phyloP scores from a whole-genome alignment of 2,329 filamentous ascomycete genomes.

The Chaetomium olivaceum region DNA sequence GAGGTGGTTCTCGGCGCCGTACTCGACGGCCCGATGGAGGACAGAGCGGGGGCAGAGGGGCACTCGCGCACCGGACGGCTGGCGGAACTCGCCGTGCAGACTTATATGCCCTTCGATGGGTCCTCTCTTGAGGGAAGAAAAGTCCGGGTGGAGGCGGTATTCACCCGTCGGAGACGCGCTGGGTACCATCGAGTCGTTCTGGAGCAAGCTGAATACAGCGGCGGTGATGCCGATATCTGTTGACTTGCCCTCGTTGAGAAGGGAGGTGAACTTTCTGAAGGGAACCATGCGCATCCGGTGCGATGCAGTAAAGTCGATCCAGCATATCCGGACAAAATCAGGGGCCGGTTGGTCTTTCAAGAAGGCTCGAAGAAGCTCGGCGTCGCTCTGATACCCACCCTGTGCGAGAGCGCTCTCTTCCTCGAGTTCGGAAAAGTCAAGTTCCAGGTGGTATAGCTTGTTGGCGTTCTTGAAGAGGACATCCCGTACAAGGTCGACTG shows the following conservation, averaged over 20 bases:
- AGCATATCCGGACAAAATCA: conserved; percentile 73
- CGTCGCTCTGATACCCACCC: conserved; percentile 36
- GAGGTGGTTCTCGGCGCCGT: conserved; percentile 54
- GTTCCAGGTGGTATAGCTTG: conserved; percentile 65
- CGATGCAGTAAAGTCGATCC: conserved; percentile 75
- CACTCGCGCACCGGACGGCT: conserved; percentile 53
- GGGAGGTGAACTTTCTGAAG: conserved; percentile 54
- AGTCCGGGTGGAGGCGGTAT: conserved; percentile 66
- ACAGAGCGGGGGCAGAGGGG: conserved; percentile 65
- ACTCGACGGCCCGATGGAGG: conserved; percentile 56
- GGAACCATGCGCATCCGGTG: conserved; percentile 68
- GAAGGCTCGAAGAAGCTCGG: conserved; percentile 44
- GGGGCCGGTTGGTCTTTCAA: conserved; percentile 51
- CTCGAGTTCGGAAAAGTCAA: conserved; percentile 43
- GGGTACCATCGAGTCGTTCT: conserved; percentile 61
- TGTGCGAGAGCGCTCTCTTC: conserved; percentile 29
- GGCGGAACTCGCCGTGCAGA: conserved; percentile 66
- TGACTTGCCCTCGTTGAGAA: conserved; percentile 48
- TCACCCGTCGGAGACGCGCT: conserved; percentile 61
- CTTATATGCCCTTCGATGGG: conserved; percentile 63
- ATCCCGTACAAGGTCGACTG: conserved; percentile 63
- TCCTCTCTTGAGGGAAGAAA: conserved; percentile 60
- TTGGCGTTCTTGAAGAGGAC: conserved; percentile 79
- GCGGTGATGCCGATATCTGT: conserved; percentile 61
- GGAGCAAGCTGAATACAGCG: conserved; percentile 65